Conservation (phyloP, 495 filamentous ascomycete genomes). For the Penicillium subrubescens region DNA sequence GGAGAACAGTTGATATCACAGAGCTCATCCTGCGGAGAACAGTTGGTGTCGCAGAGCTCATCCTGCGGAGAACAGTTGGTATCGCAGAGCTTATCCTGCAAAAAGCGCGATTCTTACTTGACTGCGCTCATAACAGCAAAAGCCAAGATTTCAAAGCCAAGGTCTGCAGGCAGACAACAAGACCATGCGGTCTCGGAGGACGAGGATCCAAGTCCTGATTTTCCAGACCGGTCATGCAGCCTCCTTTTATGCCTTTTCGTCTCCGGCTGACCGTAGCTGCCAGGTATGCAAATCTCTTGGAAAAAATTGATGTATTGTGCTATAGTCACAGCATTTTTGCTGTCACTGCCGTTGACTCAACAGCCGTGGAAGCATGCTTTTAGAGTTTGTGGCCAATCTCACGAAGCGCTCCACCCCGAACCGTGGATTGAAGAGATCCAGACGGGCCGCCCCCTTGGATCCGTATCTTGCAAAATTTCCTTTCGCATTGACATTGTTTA, state of each 20-base stretch:
- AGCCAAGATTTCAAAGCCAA: no score
- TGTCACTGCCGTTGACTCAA: background rate
- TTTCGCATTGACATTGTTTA: constrained; percentile 3
- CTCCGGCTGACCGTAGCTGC: background rate
- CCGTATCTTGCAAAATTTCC: background rate
- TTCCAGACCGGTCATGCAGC: background rate
- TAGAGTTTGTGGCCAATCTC: background rate
- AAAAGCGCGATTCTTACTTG: no score
- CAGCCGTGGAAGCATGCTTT: constrained; percentile 1
- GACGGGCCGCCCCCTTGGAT: constrained; percentile 3
- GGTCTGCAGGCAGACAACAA: no score
- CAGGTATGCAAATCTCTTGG: constrained; percentile 1
- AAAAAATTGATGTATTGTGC: background rate
- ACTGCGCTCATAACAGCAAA: no score
- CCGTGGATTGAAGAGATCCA: no score
- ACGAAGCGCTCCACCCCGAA: background rate
- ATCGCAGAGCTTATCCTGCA: no score
- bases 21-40: no score
- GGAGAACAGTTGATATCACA: no score
- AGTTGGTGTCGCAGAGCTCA: no score
- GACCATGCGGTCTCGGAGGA: no score
- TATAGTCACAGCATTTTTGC: background rate
- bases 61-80: no score
- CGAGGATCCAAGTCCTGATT: constrained; percentile 3
- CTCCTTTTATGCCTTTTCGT: constrained; percentile 1